phyloP scores from a whole-genome alignment of 2,329 filamentous ascomycete genomes.

The Claviceps arundinis region DNA sequence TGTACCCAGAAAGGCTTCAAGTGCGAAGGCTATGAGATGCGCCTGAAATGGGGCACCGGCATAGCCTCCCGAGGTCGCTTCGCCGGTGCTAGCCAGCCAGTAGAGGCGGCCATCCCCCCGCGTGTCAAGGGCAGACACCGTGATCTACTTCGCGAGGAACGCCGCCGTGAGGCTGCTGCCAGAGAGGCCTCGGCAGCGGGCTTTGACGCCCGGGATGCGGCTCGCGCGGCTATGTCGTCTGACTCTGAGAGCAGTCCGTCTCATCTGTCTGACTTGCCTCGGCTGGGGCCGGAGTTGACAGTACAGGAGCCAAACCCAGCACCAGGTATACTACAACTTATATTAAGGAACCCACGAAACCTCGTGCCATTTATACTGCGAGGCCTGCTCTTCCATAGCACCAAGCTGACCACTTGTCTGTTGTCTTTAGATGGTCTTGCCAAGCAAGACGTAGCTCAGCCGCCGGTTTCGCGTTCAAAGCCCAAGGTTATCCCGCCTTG shows the following conservation, averaged over 20 bases:
- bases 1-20: constrained; percentile 1
- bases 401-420: not conserved
- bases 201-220: not conserved
- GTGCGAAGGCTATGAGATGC: constrained; percentile 3
- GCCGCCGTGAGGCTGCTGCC: not conserved
- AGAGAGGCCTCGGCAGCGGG: not conserved
- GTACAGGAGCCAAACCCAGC: too few relatives aligned
- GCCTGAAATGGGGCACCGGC: constrained; percentile 4
- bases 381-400: too few relatives aligned
- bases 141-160: constrained; percentile 3
- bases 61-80: constrained; percentile 3
- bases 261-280: too few relatives aligned
- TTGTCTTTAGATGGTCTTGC: not conserved
- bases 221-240: not conserved
- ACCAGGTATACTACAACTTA: too few relatives aligned
- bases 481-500: not conserved
- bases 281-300: too few relatives aligned
- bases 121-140: constrained; percentile 2
- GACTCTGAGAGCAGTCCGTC: not conserved
- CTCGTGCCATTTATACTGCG: too few relatives aligned
- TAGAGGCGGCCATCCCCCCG: constrained; percentile 1
- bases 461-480: not conserved
- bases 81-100: constrained; percentile 1
- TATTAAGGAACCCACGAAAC: too few relatives aligned
- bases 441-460: not conserved